Conservation (phyloP, 106 monocot genomes). For the Apostasia ramifera region DNA sequence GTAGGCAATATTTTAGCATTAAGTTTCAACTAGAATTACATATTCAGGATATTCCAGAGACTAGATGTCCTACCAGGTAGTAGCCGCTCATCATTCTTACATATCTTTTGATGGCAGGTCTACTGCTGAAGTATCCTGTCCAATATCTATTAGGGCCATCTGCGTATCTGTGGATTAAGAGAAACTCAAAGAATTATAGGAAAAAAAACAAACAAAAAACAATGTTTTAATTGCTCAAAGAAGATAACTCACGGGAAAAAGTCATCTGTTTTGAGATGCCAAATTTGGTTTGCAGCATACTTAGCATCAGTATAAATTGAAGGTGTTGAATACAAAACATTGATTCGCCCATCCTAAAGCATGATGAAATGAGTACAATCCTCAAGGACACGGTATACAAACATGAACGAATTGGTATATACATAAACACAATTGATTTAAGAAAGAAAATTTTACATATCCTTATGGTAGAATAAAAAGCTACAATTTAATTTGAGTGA, state of each 20-base stretch:
- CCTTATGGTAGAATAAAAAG: too few species aligned
- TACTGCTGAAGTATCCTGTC: constrained; percentile 98
- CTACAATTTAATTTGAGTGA: too few species aligned
- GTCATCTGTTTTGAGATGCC: constrained; percentile 91
- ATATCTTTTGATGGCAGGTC: constrained; percentile 85
- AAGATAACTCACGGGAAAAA: constrained; percentile 81
- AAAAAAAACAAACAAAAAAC: background rate
- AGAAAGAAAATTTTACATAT: too few species aligned
- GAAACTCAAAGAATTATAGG: constrained; percentile 4
- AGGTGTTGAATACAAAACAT: constrained; percentile 96
- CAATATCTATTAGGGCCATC: constrained; percentile 89
- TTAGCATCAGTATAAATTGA: constrained; percentile 98
- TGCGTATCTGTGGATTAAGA: constrained; percentile 61
- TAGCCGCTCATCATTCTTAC: constrained; percentile 83
- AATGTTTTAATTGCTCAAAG: constrained; percentile 1
- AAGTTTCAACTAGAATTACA: constrained; percentile 4
- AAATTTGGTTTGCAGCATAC: constrained; percentile 65
- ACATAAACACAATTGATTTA: too few species aligned
- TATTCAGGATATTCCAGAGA: constrained; percentile 9
- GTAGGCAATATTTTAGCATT: background rate
- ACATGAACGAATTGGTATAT: too few species aligned
- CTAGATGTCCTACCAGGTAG: constrained; percentile 53
- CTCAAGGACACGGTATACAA: too few species aligned
- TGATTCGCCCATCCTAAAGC: constrained; percentile 89
- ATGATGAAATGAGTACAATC: background rate